Evolutionary conservation across 1,284 basidiomycete species (phyloP), one percentile per base, ranked within the genome.

Genomic region (Malassezia restricta): DNA sequence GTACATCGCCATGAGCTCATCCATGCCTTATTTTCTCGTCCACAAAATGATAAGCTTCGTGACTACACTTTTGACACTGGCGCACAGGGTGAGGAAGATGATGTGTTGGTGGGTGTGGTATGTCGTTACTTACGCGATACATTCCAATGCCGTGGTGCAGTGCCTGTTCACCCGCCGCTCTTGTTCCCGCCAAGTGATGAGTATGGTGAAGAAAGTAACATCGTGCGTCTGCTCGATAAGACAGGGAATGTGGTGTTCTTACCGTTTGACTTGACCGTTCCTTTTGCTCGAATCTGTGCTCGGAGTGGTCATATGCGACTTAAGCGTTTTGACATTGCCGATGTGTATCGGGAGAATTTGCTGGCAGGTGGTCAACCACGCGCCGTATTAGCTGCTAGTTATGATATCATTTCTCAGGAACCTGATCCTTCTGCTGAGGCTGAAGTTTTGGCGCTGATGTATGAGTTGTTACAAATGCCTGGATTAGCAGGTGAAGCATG

Each of bases 141-240:
- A 11, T 90, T 94, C 71, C 81, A 83, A 42, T 77, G 91, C 2
- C 90, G 91, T 63, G 91, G 91, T 6, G 89, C 91, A 0, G 82
- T 94, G 2, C 83, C 90, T 61, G 81, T 84, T 70, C 83, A 87
- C 59, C 83, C 88, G 0, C 85, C 88, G 0, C 75, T 92, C 12
- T 76, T 95, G 5, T 81, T 89, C 63, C 91, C 89, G 0, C 76
- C 77, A 27, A 77, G 76, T 24, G 74, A 75, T 0, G 76, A 83
- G 2, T 83, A 89, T 62, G 78, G 90, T n/a, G 86, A 90, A 74
- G 77, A 81, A 49, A 83, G 84, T 48, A 87, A 87, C 1, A 85
- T 89, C 1, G 83, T 92, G 3, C 79, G 81, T 37, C 77, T 94
- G 28, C 85, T 88, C 0, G 83, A 83, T 54, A 83, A 86, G 9